phyloP scores from a whole-genome alignment of 129 eudicot genomes.

The Helichrysum umbraculigerum region DNA sequence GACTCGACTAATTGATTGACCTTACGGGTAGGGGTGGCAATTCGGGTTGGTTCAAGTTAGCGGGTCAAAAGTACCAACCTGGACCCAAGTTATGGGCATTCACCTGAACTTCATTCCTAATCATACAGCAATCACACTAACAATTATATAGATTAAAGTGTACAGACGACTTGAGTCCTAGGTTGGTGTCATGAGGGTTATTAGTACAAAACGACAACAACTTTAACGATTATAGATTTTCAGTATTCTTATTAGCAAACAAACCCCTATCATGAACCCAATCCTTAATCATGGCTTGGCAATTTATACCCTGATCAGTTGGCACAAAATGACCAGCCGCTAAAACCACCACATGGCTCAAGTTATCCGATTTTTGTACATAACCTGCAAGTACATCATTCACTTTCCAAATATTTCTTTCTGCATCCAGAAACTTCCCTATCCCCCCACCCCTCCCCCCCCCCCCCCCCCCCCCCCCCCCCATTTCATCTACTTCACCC shows the following conservation, averaged over 20 bases:
- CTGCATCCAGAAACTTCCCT: constrained; percentile 51
- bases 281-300: constrained; percentile 82
- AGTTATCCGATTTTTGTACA: background rate
- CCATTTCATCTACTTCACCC: constrained; percentile 83
- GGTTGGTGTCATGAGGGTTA: too few relatives aligned
- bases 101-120: too few relatives aligned
- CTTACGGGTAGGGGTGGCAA: too few relatives aligned
- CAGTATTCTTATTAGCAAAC: constrained; percentile 33
- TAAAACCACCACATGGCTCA: constrained; percentile 27
- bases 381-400: constrained; percentile 67
- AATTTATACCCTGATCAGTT: constrained; percentile 67
- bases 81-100: too few relatives aligned
- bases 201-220: too few relatives aligned
- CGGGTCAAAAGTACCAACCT: too few relatives aligned
- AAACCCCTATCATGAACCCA: constrained; percentile 74
- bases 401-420: constrained; percentile 76
- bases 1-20: too few relatives aligned
- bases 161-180: too few relatives aligned
- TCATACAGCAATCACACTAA: too few relatives aligned
- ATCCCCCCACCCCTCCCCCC: constrained; percentile 66
- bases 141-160: too few relatives aligned
- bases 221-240: background rate
- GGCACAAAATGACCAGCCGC: constrained; percentile 94
- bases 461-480: constrained; percentile 79
- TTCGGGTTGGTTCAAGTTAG: too few relatives aligned